phyloP scores from a whole-genome alignment of 805 yeast genomes.

The Candida rishiriensis region DNA sequence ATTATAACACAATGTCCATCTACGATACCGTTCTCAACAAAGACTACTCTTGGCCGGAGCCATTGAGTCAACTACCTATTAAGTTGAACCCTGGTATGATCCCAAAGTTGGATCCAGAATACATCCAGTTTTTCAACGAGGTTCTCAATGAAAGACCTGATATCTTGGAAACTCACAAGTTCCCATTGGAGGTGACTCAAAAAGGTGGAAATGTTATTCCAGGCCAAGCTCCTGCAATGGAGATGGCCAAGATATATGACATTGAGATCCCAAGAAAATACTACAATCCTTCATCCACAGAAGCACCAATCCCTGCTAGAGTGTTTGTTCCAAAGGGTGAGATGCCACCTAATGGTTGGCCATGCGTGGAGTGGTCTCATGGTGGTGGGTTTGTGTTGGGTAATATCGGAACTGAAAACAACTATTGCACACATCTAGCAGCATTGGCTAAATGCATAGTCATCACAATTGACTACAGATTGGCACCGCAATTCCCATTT shows the following conservation, averaged over 20 bases:
- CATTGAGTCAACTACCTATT: slow-evolving; percentile 24
- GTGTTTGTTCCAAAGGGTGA: slow-evolving; percentile 28
- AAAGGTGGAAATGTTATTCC: slow-evolving; percentile 20
- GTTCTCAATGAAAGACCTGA: slow-evolving; percentile 12
- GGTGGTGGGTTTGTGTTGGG: slow-evolving; percentile 36
- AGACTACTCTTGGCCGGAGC: slow-evolving; percentile 24
- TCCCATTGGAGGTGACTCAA: slow-evolving; percentile 17
- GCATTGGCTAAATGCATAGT: slow-evolving; percentile 31
- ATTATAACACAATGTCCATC: slow-evolving; percentile 2
- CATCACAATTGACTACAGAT: slow-evolving; percentile 43
- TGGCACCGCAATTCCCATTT: slow-evolving; percentile 46
- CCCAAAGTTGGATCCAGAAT: slow-evolving; percentile 20
- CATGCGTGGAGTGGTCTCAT: slow-evolving; percentile 30
- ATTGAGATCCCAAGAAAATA: slow-evolving; percentile 25
- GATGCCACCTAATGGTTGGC: slow-evolving; percentile 20
- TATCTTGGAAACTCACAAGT: slow-evolving; percentile 14
- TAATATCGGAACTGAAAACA: slow-evolving; percentile 31
- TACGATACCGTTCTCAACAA: slow-evolving; percentile 13
- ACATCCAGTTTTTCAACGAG: slow-evolving; percentile 17
- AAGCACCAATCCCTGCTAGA: slow-evolving; percentile 20
- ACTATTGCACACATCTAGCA: slow-evolving; percentile 38
- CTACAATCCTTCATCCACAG: slow-evolving; percentile 16
- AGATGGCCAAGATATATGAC: slow-evolving; percentile 17
- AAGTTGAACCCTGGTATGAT: slow-evolving; percentile 16
- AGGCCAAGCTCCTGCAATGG: slow-evolving; percentile 25